Evolutionary conservation across 495 filamentous ascomycete genomes (phyloP).

Genomic region (Penicillium flavigenum): DNA sequence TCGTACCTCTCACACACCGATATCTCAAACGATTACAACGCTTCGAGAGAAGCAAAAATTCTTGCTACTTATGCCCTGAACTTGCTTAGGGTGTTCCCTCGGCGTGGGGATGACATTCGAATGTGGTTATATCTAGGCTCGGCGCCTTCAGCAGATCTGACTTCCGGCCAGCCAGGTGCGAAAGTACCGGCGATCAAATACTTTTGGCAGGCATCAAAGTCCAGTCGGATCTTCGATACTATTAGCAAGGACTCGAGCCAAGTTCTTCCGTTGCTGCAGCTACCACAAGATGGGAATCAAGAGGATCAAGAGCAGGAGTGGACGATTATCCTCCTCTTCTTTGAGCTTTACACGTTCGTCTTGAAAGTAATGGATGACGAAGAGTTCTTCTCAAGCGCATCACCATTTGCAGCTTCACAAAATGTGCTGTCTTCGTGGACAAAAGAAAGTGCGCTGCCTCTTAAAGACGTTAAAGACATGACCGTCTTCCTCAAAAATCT

Average conservation of each 20-base stretch:
- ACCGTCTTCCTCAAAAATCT: slow-evolving; percentile 87
- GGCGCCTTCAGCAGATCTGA: slow-evolving; percentile 44
- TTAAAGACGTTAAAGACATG: slow-evolving; percentile 70
- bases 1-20: slow-evolving; percentile 29
- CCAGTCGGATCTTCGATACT: slow-evolving; percentile 62
- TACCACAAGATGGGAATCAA: slow-evolving; percentile 25
- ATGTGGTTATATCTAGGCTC: slow-evolving; percentile 93
- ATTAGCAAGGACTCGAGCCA: slow-evolving; percentile 59
- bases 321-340: slow-evolving; percentile 84
- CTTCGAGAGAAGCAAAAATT: slow-evolving; percentile 61
- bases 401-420: slow-evolving; percentile 37
- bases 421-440: slow-evolving; percentile 46
- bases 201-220: slow-evolving; percentile 77
- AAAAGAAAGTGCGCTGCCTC: slow-evolving; percentile 65
- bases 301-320: slow-evolving; percentile 67
- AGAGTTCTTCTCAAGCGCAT: slow-evolving; percentile 48
- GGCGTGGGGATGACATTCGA: slow-evolving; percentile 80
- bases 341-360: slow-evolving; percentile 92
- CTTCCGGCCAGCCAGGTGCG: slow-evolving; percentile 36
- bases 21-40: slow-evolving; percentile 29
- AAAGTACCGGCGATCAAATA: slow-evolving; percentile 76
- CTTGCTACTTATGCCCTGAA: slow-evolving; percentile 87
- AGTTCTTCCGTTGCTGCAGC: slow-evolving; percentile 59
- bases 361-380: slow-evolving; percentile 93
- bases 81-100: slow-evolving; percentile 81